These are phyloP conservation scores for Casaregolazyma lundiana DNA, from an alignment of 1,139 yeast genomes.

Conservation along the genomic window DNA sequence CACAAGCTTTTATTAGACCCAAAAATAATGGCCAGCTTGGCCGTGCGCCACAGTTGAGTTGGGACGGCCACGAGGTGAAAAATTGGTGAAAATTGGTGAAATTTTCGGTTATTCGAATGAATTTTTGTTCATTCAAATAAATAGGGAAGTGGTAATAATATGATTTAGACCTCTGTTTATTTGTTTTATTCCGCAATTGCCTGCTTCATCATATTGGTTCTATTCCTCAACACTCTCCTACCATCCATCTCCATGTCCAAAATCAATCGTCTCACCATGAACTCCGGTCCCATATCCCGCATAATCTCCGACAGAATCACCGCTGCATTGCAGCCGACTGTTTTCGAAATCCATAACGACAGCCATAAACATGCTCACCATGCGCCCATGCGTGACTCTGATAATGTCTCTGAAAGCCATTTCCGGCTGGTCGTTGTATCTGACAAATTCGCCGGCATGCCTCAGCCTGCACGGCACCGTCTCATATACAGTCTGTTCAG, in stretches of 20 bases:
- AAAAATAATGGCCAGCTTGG: background rate
- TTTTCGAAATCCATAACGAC: slow-evolving; percentile 65
- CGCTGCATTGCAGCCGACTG: slow-evolving; percentile 45
- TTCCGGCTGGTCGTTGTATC: slow-evolving; percentile 66
- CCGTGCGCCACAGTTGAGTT: background rate
- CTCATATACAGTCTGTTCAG: slow-evolving; percentile 62
- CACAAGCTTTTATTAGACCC: background rate
- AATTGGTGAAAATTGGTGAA: too few species aligned
- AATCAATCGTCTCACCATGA: slow-evolving; percentile 2
- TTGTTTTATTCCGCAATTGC: background rate
- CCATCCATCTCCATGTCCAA: background rate
- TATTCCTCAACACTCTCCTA: background rate
- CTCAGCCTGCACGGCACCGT: slow-evolving; percentile 75
- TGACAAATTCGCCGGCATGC: slow-evolving; percentile 59
- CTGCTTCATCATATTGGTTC: too few species aligned
- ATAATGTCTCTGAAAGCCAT: slow-evolving; percentile 78
- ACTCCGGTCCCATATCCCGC: slow-evolving; percentile 44
- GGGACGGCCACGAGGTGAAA: background rate
- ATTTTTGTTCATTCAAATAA: too few species aligned
- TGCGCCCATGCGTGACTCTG: slow-evolving; percentile 71
- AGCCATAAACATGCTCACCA: slow-evolving; percentile 89
- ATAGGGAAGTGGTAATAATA: too few species aligned
- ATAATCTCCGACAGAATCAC: slow-evolving; percentile 46
- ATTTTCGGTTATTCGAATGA: too few species aligned
- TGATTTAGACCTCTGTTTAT: too few species aligned